Evolutionary conservation across 2,329 filamentous ascomycete species (phyloP).

Genomic region (Sporothrix sp.): DNA sequence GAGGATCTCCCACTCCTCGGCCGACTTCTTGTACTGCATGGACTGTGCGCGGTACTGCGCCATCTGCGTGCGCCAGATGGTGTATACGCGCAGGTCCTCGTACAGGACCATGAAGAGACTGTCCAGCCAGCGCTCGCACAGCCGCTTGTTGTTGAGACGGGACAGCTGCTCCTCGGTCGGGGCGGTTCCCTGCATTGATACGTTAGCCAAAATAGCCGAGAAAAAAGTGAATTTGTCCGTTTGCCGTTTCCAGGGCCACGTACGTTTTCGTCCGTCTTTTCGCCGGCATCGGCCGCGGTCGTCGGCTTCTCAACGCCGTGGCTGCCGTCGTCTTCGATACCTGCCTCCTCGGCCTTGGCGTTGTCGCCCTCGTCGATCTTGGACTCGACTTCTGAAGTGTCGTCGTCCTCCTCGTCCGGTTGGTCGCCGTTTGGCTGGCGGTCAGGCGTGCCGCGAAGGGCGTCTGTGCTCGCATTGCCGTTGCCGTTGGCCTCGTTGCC

Average conservation of each 20-base stretch:
- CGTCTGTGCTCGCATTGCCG: constrained; percentile 72
- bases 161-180: constrained; percentile 63
- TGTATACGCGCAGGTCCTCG: constrained; percentile 95
- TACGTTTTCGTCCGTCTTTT: constrained; percentile 69
- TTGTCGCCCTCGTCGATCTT: constrained; percentile 17
- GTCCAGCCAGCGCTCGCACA: constrained; percentile 96
- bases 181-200: constrained; percentile 42
- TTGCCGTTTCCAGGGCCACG: too few species aligned
- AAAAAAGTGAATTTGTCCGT: too few species aligned
- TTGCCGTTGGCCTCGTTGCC: constrained; percentile 36
- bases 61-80: constrained; percentile 98
- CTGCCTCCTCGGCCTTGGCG: constrained; percentile 20
- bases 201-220: background rate
- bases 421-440: constrained; percentile 40
- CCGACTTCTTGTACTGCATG: constrained; percentile 91
- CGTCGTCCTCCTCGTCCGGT: constrained; percentile 24
- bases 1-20: constrained; percentile 96
- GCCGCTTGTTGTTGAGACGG: constrained; percentile 90
- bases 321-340: constrained; percentile 23
- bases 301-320: constrained; percentile 63
- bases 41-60: constrained; percentile 89
- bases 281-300: constrained; percentile 66
- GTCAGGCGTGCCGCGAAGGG: constrained; percentile 61
- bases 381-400: constrained; percentile 25
- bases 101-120: constrained; percentile 99